phyloP scores from a whole-genome alignment of 2,329 filamentous ascomycete species.

The Xylariaceae sp. region DNA sequence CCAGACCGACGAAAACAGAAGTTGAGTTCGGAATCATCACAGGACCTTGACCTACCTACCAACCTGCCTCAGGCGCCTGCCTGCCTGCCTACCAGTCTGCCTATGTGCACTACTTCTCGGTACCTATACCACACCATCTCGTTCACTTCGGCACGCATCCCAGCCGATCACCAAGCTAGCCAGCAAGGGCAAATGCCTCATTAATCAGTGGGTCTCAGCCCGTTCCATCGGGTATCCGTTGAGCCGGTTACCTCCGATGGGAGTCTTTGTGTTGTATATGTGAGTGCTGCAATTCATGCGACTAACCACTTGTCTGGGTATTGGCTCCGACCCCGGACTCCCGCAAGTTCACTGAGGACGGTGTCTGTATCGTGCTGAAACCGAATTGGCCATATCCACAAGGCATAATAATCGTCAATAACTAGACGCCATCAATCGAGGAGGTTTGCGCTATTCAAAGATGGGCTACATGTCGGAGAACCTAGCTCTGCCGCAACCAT shows the following conservation, averaged over 20 bases:
- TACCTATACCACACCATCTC: slow-evolving; percentile 9
- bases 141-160: slow-evolving; percentile 24
- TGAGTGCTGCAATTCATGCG: not conserved
- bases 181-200: slow-evolving; percentile 20
- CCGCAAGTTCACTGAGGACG: too few species aligned
- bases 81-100: not conserved
- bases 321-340: not conserved
- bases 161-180: slow-evolving; percentile 26
- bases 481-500: too few species aligned
- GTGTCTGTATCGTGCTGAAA: too few species aligned
- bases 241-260: slow-evolving; percentile 19
- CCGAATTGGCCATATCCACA: too few species aligned
- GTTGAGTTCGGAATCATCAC: not conserved
- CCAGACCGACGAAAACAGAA: slow-evolving; percentile 10
- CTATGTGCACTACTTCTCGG: slow-evolving; percentile 1
- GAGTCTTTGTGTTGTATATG: not conserved
- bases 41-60: not conserved
- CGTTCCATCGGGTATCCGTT: slow-evolving; percentile 28
- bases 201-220: slow-evolving; percentile 23
- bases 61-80: not conserved
- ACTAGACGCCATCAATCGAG: too few species aligned
- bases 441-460: too few species aligned
- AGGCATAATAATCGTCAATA: too few species aligned
- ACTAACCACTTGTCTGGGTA: not conserved
- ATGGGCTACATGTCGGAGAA: too few species aligned